Evolutionary conservation across 169 alveolate species (phyloP), one percentile per base, ranked within the genome.

Genomic region (Eimeria falciformis): DNA sequence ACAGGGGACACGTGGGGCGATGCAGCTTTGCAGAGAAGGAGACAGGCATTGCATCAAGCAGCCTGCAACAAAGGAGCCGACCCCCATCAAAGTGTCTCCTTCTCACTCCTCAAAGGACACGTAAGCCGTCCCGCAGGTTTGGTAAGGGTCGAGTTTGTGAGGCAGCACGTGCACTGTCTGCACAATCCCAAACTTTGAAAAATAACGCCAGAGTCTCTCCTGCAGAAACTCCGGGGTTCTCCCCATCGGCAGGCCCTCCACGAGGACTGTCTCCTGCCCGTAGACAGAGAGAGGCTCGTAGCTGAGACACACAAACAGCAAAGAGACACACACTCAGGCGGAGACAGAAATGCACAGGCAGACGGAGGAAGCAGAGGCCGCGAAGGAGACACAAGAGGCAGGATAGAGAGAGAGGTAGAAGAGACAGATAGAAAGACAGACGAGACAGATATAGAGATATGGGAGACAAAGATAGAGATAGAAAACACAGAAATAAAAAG

Each of bases 171-270:
- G 92, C 66, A 96, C 91, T 58, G 92, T 93, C 73, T 94, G 77
- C 77, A 97, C 96, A 18, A 91, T 91, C n/a, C 98, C 98, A 88
- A 93, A 97, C 79, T 95, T 95, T n/a, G 96, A 87, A 81, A 96
- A 96, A 93, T 94, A 95, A 21, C 97, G 83, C 93, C 97, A 88
- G 47, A 97, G 93, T 43, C 98, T 75, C 71, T 96, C 98, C 95
- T 97, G 98, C 88, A 97, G 77, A 73, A 96, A 97, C 92, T 97
- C 98, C 6, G 97, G 97, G n/a, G 98, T 97, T 65, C 94, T 79
- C 45, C 97, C 97, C 96, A 93, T 95, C 14, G 98, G 98, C 71
- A 96, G 71, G 62, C 94, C 95, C 71, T 94, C 78, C 25, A 96
- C 92, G 79, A 95, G 96, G 53, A 96, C 93, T 0, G 98, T 95